These are phyloP conservation scores for Parascedosporium putredinis DNA, from an alignment of 2,329 filamentous ascomycete species.

Conservation along the genomic window DNA sequence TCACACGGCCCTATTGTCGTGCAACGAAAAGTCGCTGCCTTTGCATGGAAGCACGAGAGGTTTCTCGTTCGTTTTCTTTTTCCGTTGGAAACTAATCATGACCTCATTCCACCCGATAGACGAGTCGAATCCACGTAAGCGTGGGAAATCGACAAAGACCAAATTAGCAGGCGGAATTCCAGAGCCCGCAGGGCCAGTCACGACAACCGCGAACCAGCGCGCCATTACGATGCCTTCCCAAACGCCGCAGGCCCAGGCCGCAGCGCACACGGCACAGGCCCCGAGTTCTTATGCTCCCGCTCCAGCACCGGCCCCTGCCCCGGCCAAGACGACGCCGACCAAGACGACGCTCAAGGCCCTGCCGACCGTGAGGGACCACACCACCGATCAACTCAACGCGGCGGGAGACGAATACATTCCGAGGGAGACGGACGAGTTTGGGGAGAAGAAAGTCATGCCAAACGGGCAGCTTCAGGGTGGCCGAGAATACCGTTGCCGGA, in stretches of 20 bases:
- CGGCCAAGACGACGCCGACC: conserved; percentile 63
- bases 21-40: background rate
- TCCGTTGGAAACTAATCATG: background rate
- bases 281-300: conserved; percentile 25
- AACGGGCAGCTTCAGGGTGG: conserved; percentile 74
- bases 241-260: conserved; percentile 41
- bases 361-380: conserved; percentile 92
- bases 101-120: conserved; percentile 25
- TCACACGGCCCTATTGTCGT: conserved; percentile 1
- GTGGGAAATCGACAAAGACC: conserved; percentile 53
- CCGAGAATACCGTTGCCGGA: conserved; percentile 85
- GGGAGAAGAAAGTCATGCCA: conserved; percentile 83
- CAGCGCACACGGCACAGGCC: conserved; percentile 31
- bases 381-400: conserved; percentile 83
- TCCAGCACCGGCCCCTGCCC: conserved; percentile 18
- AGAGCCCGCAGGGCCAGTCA: conserved; percentile 46
- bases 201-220: conserved; percentile 17
- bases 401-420: conserved; percentile 92
- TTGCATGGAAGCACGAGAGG: background rate
- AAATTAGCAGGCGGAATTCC: conserved; percentile 38
- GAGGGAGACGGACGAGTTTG: conserved; percentile 82
- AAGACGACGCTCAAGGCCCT: conserved; percentile 86
- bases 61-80: too few species aligned
- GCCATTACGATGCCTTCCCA: conserved; percentile 35
- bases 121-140: conserved; percentile 43